A percentile compares a stretch with the other conserved stretches of the same genome.
Conservation (phyloP, 2,329 filamentous ascomycete genomes). For the Colletotrichum karsti region DNA sequence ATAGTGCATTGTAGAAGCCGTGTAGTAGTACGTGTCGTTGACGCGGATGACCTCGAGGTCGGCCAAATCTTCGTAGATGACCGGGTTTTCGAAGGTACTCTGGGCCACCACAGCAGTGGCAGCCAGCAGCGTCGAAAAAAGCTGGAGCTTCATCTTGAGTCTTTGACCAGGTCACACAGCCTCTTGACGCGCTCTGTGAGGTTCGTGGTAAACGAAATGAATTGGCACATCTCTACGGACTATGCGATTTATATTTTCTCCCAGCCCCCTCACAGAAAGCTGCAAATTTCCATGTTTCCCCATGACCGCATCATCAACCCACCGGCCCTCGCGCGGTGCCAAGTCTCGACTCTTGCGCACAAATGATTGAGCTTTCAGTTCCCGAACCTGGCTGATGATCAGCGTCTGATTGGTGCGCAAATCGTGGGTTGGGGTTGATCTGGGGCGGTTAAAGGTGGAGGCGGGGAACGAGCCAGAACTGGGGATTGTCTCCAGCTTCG, state of each 20-base stretch:
- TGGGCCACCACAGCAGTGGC: background rate
- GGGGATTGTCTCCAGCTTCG: background rate
- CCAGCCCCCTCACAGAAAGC: too few species aligned
- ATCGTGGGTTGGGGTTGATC: background rate
- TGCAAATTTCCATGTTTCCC: background rate
- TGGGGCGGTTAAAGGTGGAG: slow-evolving; percentile 21
- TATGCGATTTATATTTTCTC: background rate
- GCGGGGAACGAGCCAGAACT: background rate
- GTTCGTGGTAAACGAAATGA: too few species aligned
- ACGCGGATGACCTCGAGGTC: slow-evolving; percentile 57
- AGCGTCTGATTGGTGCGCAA: slow-evolving; percentile 18
- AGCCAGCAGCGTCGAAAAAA: background rate
- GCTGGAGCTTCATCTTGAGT: slow-evolving; percentile 1
- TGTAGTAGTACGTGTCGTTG: slow-evolving; percentile 51
- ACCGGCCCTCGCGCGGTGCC: background rate
- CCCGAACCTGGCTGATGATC: background rate
- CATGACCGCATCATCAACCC: background rate
- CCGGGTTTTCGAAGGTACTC: slow-evolving; percentile 50
- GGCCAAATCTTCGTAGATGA: slow-evolving; percentile 59
- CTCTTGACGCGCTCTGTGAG: too few species aligned
- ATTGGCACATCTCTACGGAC: too few species aligned
- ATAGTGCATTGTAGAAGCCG: slow-evolving; percentile 58
- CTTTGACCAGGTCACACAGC: too few species aligned
- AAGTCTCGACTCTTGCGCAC: slow-evolving; percentile 19
- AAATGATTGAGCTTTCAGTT: slow-evolving; percentile 5